phyloP scores from a whole-genome alignment of 306 rosid species.

The Dicorynia guianensis region DNA sequence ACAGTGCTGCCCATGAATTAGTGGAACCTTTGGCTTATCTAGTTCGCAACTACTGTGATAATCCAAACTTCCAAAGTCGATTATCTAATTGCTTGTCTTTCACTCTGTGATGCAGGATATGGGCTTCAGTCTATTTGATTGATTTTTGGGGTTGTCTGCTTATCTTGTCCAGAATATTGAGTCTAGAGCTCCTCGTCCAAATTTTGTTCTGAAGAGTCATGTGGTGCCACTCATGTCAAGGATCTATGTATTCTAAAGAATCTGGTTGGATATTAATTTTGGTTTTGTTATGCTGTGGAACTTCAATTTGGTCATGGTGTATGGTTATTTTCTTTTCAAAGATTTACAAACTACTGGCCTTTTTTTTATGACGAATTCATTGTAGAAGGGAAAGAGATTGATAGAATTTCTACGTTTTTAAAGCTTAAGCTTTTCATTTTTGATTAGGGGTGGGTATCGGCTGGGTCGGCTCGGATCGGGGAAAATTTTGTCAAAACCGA shows the following conservation, averaged over 20 bases:
- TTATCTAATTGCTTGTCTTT: conserved; percentile 22
- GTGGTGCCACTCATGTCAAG: background rate
- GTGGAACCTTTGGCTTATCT: background rate
- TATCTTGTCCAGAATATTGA: conserved; percentile 3
- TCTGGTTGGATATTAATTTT: conserved; percentile 25
- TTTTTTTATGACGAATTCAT: background rate
- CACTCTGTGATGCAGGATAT: conserved; percentile 67
- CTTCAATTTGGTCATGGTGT: conserved; percentile 10
- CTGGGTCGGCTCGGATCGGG: too few species aligned
- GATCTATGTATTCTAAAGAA: conserved; percentile 12
- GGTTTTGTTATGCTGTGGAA: conserved; percentile 32
- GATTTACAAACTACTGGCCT: background rate
- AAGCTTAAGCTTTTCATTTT: background rate
- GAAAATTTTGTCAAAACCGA: too few species aligned
- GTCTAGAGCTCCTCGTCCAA: conserved; percentile 25
- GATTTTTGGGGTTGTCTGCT: conserved; percentile 26
- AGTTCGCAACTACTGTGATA: background rate
- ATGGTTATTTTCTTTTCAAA: conserved; percentile 9
- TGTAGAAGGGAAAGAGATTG: background rate
- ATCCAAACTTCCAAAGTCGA: too few species aligned
- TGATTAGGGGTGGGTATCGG: too few species aligned
- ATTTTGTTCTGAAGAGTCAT: conserved; percentile 41
- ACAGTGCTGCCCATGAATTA: background rate
- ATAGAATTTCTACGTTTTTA: background rate
- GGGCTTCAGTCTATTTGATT: conserved; percentile 89